Conservation (phyloP, 345 rosid species). For the Hypericum perforatum region DNA sequence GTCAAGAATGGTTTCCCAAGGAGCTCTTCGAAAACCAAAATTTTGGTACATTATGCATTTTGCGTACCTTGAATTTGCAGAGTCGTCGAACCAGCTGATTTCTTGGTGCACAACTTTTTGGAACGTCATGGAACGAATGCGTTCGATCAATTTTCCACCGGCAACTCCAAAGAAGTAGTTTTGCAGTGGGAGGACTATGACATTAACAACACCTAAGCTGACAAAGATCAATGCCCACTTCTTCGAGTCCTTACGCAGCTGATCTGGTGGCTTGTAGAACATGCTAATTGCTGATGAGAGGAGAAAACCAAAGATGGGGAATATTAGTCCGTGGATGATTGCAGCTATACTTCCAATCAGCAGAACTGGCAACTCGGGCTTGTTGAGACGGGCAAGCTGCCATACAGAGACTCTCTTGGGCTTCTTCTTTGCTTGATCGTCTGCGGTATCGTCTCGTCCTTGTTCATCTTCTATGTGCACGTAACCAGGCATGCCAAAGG, state of each 20-base stretch:
- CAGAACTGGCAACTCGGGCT: conserved; percentile 54
- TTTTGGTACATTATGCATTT: too few relatives aligned
- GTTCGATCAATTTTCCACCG: conserved; percentile 62
- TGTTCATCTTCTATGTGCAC: conserved; percentile 17
- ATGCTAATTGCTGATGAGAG: conserved; percentile 53
- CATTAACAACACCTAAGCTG: conserved; percentile 24
- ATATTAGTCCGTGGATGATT: conserved; percentile 43
- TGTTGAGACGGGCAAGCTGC: conserved; percentile 60
- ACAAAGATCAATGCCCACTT: conserved; percentile 47
- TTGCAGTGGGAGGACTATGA: conserved; percentile 43
- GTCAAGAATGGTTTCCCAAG: background rate
- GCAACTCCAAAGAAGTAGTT: conserved; percentile 68
- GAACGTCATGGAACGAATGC: conserved; percentile 60
- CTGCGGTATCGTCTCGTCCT: conserved; percentile 6
- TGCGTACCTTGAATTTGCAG: conserved; percentile 54
- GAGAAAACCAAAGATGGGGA: conserved; percentile 68
- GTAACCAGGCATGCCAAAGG: conserved; percentile 25
- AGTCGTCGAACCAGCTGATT: conserved; percentile 81
- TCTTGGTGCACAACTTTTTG: conserved; percentile 74
- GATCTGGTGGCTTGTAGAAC: conserved; percentile 41
- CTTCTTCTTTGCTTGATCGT: conserved; percentile 11
- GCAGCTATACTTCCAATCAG: conserved; percentile 56
- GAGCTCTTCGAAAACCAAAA: background rate
- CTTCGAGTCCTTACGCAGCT: conserved; percentile 43
- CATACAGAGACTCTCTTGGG: conserved; percentile 39